Conservation (phyloP, 257 asterid species). For the Nicotiana tabacum region DNA sequence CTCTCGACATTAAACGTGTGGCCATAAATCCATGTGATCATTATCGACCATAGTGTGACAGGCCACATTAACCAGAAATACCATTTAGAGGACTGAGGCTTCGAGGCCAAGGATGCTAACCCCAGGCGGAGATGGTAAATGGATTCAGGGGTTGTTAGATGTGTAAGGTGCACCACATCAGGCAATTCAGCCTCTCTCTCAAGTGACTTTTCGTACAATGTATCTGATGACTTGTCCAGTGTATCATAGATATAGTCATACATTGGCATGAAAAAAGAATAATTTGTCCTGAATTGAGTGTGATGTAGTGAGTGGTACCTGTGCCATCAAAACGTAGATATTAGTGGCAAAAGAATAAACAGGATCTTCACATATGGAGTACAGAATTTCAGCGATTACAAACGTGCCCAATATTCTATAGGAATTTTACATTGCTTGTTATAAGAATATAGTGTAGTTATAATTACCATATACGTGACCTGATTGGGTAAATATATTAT, state of each 20-base stretch:
- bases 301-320: conserved; percentile 93
- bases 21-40: conserved; percentile 52
- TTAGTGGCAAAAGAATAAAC: neutral
- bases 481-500: neutral
- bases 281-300: conserved; percentile 85
- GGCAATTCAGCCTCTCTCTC: conserved; percentile 49
- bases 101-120: conserved; percentile 63
- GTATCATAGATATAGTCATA: conserved; percentile 77
- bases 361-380: neutral
- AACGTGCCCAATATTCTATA: too few relatives aligned
- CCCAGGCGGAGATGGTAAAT: conserved; percentile 54
- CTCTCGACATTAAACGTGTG: conserved; percentile 60
- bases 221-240: conserved; percentile 60
- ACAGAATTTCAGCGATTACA: neutral
- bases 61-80: conserved; percentile 85
- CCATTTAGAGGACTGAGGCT: conserved; percentile 58
- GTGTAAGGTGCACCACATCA: conserved; percentile 60
- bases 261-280: conserved; percentile 88
- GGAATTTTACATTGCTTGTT: neutral
- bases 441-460: too few relatives aligned
- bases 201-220: conserved; percentile 50
- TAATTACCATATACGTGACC: too few relatives aligned
- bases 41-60: conserved; percentile 58
- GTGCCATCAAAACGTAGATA: conserved; percentile 5
- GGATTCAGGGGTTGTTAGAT: conserved; percentile 35